Evolutionary conservation across 2,329 filamentous ascomycete species (phyloP), one percentile per base, ranked within the genome.

Genomic region (Didymella sp.): DNA sequence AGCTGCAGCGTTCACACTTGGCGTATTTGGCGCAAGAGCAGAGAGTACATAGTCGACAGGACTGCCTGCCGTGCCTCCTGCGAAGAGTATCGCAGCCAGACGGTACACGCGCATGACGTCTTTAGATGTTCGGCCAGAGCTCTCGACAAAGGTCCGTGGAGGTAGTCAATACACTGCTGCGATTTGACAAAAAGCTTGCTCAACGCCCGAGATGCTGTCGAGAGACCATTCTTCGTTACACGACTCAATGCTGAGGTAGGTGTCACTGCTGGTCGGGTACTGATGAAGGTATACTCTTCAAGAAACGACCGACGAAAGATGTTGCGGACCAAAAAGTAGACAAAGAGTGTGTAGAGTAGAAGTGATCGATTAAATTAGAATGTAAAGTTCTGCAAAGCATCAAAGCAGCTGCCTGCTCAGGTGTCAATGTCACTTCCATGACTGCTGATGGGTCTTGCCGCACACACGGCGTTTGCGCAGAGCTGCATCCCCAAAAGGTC

Each of bases 1-100:
- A 13, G 25, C n/a, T 21, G 48, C n/a, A 21, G 42, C 25, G 28
- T 13, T 11, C 33, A 28, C 8, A 6, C 19, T 40, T 2, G 30
- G 37, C 17, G 28, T 42, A 6, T 55, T 15, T 31, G 46, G 56
- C 35, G 50, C 50, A 19, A 55, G 51, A 13, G 50, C 56, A 40
- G 54, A 57, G 2, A 52, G 27, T 31, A 52, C 22, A 12, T 43
- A 8, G 12, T 44, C 37, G 3, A 12, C 30, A 33, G 31, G 24
- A 44, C 25, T 44, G 21, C 43, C 27, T 15, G 25, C 19, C 17
- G 31, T 13, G 13, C 30, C 6, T 8, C 25, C 19, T n/a, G 38
- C 27, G 31, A 40, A 4, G 17, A 44, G 6, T 9, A 28, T 7
- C n/a, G 38, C 19, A 40, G 38, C 27, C 8, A 49, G 28, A 25